Percentiles rank a stretch among this genome's conserved stretches.
Conservation (phyloP, 2,329 filamentous ascomycete genomes). For the Cladosporium phlei region DNA sequence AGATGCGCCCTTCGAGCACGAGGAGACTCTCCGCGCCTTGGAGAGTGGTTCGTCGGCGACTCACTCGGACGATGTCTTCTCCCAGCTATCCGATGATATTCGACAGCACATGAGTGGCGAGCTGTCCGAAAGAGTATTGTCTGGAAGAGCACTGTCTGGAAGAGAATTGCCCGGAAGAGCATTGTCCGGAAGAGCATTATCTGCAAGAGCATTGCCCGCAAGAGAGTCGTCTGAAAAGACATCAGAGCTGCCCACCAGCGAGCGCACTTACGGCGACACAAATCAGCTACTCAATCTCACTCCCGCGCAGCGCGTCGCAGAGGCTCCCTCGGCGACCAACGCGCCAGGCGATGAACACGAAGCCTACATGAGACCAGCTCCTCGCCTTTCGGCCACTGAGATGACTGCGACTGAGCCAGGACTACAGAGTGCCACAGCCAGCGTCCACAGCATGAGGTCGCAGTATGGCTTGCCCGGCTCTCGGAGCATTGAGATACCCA, state of each 20-base stretch:
- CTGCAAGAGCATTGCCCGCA: too few species aligned
- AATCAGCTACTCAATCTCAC: conserved; percentile 26
- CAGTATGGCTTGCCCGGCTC: background rate
- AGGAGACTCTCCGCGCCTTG: conserved; percentile 1
- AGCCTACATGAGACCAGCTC: background rate
- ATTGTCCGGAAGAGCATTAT: too few species aligned
- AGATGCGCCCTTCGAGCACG: background rate
- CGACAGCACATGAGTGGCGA: conserved; percentile 2
- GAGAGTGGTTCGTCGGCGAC: background rate
- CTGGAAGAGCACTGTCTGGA: too few species aligned
- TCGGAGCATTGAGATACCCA: background rate
- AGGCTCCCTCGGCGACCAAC: conserved; percentile 1
- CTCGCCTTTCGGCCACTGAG: background rate
- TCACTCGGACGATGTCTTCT: background rate
- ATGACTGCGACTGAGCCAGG: background rate
- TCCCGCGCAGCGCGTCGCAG: conserved; percentile 9
- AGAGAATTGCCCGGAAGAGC: too few species aligned
- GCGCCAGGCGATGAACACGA: background rate
- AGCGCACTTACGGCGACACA: conserved; percentile 30
- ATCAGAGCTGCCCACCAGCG: conserved; percentile 26
- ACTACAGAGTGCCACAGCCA: background rate
- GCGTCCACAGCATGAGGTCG: background rate
- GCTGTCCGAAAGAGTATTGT: background rate
- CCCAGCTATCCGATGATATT: background rate
- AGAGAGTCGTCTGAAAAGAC: too few species aligned